Base-by-base conservation (phyloP, 192 early-diverging fungal genomes). In the Geosiphon pyriformis region DNA sequence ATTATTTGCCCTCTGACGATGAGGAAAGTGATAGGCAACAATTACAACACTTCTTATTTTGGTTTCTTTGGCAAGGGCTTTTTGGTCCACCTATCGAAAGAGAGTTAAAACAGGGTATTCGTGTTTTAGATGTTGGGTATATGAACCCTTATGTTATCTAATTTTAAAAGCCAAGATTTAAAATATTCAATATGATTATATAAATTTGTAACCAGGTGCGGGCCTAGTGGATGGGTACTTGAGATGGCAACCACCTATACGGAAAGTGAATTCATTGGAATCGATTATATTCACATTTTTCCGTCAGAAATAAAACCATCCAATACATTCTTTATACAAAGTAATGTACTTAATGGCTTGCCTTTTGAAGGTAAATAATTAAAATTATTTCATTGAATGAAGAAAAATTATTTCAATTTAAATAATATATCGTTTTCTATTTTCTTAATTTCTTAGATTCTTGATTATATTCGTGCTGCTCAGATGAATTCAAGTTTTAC, bases 201-300 rank as follows among this genome's bases (percentile, higher is more conserved):
- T n/a, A n/a, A n/a, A n/a, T n/a, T n/a, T n/a, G n/a, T 42, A 42
- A n/a, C n/a, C 15, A 42, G 37, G 34, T 59, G 57, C 4, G 57
- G 57, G 4, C 57, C 57, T 4, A 32, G 57, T 7, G 31, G 30
- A 6, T 59, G 27, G 27, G 10, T 23, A 30, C n/a, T 33, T n/a
- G 57, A 59, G 2, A 30, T 59, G 27, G 57, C 57, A 22, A 33
- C 57, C 30, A 12, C 10, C 3, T 59, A 59, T 33, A 30, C 3
- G 34, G 20, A 22, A 8, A 18, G 17, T 1, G 34, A 34, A 33
- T 59, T 59, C 30, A 2, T n/a, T 59, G 57, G 57, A 34, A 22
- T 59, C 20, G 57, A 59, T 59, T 31, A 15, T 30, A 18, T 18
- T n/a, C 57, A 27, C 34, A 59, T 59, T 33, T 59, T 59, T 59